Percentiles rank a stretch among this genome's conserved stretches.
Evolutionary conservation across 805 yeast species (phyloP).

Genomic region (Maudiozyma turicensis): DNA sequence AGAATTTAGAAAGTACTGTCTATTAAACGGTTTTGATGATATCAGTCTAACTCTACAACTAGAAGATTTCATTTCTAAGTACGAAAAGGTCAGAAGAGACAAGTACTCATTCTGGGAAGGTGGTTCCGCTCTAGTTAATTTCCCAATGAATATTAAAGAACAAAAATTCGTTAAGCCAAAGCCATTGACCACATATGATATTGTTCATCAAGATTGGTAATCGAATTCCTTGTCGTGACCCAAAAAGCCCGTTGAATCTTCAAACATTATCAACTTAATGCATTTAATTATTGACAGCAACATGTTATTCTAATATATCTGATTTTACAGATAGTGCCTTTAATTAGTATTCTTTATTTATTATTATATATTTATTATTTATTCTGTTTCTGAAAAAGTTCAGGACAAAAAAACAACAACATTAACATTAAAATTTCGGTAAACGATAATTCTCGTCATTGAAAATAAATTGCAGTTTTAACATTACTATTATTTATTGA

Average conservation of each 20-base stretch:
- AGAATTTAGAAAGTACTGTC: conserved; percentile 87
- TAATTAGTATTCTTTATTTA: neutral
- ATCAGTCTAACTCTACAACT: conserved; percentile 91
- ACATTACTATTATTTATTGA: neutral
- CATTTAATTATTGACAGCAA: neutral
- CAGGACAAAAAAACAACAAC: neutral
- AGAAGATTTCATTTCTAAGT: conserved; percentile 63
- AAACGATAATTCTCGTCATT: no score
- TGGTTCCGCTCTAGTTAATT: conserved; percentile 55
- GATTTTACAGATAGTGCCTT: no score
- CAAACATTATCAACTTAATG: neutral
- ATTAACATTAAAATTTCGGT: neutral
- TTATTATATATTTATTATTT: neutral
- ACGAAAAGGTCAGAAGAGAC: conserved; percentile 67
- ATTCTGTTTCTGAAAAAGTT: neutral
- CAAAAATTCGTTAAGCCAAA: conserved; percentile 1
- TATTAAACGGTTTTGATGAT: conserved; percentile 91
- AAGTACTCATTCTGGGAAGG: conserved; percentile 90
- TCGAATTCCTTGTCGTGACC: neutral
- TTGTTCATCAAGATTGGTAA: conserved; percentile 13
- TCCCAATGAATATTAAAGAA: conserved; percentile 2
- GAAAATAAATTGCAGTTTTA: neutral
- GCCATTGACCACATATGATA: conserved; percentile 5
- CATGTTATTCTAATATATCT: no score
- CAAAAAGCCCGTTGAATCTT: neutral